Percentiles rank a stretch among this genome's conserved stretches.
phyloP scores from a whole-genome alignment of 768 basidiomycete genomes.

The Boletus tylopilopsis region DNA sequence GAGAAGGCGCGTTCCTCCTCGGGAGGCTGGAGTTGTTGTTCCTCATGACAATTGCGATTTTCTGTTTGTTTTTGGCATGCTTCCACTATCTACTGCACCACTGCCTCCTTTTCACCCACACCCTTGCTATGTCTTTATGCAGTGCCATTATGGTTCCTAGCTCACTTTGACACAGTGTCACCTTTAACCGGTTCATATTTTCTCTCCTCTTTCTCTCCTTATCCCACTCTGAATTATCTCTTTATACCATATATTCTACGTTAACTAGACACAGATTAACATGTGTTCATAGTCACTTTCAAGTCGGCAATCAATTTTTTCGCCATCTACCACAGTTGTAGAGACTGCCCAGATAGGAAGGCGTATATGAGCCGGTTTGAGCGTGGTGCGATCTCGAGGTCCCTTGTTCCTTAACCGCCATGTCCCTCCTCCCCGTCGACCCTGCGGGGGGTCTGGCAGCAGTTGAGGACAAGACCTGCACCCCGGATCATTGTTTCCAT shows the following conservation, averaged over 20 bases:
- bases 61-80: conserved; percentile 18
- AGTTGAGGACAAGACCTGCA: conserved; percentile 51
- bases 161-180: conserved; percentile 22
- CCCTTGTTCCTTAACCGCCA: conserved; percentile 31
- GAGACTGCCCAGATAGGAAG: conserved; percentile 29
- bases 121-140: conserved; percentile 30
- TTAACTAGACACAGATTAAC: conserved; percentile 35
- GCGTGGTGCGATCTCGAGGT: conserved; percentile 5
- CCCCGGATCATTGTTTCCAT: conserved; percentile 72
- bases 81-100: conserved; percentile 17
- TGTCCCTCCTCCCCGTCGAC: conserved; percentile 56
- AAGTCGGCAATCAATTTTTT: conserved; percentile 7
- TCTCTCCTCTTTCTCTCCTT: conserved; percentile 23
- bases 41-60: conserved; percentile 30
- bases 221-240: conserved; percentile 37
- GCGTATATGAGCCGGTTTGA: background rate
- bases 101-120: conserved; percentile 11
- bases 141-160: conserved; percentile 20
- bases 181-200: conserved; percentile 10
- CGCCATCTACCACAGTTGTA: background rate
- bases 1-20: conserved; percentile 45
- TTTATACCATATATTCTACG: conserved; percentile 39
- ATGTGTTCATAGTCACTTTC: conserved; percentile 33
- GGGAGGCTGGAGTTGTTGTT: conserved; percentile 69
- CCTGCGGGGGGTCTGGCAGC: conserved; percentile 39